Conservation (phyloP, 352 stramenopile genomes). For the Pythium grandisporangium region DNA sequence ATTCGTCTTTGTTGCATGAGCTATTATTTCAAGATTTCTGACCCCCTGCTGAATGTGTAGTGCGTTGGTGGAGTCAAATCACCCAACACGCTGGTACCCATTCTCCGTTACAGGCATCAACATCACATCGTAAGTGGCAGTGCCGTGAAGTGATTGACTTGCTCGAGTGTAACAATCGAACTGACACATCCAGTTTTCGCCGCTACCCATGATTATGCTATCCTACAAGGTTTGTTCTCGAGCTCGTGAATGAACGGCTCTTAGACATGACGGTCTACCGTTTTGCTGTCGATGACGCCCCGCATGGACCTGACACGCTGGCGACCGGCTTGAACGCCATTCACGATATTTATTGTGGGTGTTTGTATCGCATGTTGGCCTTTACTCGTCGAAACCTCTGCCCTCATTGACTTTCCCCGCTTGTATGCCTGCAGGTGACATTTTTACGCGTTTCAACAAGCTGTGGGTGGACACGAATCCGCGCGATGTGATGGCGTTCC, state of each 20-base stretch:
- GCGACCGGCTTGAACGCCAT: slow-evolving; percentile 31
- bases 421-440: slow-evolving; percentile 25
- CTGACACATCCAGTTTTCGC: too few relatives aligned
- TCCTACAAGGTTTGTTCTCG: slow-evolving; percentile 53
- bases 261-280: slow-evolving; percentile 71
- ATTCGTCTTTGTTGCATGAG: too few relatives aligned
- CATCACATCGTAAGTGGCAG: slow-evolving; percentile 48
- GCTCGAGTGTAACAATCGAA: too few relatives aligned
- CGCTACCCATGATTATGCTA: background rate
- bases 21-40: too few relatives aligned
- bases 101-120: slow-evolving; percentile 85
- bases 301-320: slow-evolving; percentile 17
- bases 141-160: background rate
- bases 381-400: slow-evolving; percentile 1
- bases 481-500: slow-evolving; percentile 81
- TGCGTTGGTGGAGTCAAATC: slow-evolving; percentile 71
- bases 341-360: slow-evolving; percentile 73
- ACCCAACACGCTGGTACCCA: slow-evolving; percentile 79
- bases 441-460: slow-evolving; percentile 81
- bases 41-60: too few relatives aligned
- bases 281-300: slow-evolving; percentile 6
- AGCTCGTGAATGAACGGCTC: slow-evolving; percentile 63
- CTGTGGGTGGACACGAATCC: slow-evolving; percentile 77
- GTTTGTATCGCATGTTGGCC: background rate
- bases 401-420: background rate